Evolutionary conservation across 1,284 basidiomycete species (phyloP), one percentile per base, ranked within the genome.

Genomic region (Ceratobasidium sp.): DNA sequence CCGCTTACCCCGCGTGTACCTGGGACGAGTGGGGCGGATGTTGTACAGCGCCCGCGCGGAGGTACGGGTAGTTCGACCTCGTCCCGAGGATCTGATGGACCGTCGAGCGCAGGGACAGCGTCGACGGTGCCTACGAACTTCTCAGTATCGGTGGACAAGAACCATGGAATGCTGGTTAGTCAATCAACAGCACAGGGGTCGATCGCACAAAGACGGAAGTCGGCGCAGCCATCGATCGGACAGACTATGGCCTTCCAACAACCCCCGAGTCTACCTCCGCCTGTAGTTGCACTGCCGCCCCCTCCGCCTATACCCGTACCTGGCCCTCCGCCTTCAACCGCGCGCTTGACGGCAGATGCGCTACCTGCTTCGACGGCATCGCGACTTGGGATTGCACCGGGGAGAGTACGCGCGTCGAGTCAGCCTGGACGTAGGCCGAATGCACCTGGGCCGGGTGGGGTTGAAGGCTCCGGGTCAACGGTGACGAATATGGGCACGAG

Each of bases 171-270:
- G 66, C 44, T 70, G 14, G 66, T 70, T 13, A 70, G 55, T 35
- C 46, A 35, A 11, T 85, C 88, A 0, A 87, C 88, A 23, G 83
- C 79, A 28, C 85, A 88, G 79, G 88, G 92, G 35, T 88, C 89
- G 26, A 90, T 94, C 75, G 87, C 84, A 47, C 89, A 90, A 77
- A 86, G 93, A 73, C 84, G 92, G 73, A 84, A 82, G 49, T 63
- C 72, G 54, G 67, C 52, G 49, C 63, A 70, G 66, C 66, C 66
- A 9, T 58, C 66, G 14, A 70, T 70, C 35, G 55, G 66, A 35
- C 66, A 70, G 43, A 41, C 50, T 28, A 55, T 57, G 54, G 54
- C 54, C 9, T 58, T 70, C 47, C 52, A 57, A 30, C 66, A 57
- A n/a, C 52, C 54, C 23, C 66, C 54, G 14, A 54, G 28, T 11